Base-by-base conservation (phyloP, 208 protist species). In the Leishmania lainsoni region DNA sequence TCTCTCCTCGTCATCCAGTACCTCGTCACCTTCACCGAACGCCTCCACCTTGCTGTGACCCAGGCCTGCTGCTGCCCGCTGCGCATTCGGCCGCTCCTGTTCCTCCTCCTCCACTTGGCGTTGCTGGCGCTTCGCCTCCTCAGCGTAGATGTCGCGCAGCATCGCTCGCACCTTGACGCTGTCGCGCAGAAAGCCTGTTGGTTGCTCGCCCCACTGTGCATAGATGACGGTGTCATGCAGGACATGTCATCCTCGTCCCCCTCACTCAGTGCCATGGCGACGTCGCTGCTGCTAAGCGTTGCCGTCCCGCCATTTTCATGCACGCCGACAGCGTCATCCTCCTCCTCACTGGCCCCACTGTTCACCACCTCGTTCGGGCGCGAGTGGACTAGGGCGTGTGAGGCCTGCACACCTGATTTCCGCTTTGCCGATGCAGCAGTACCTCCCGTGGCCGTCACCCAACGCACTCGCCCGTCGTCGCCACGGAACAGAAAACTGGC, bases 401-500 rank as follows among this genome's bases (percentile, higher is more conserved):
- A 3, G 8, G 26, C 14, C 66, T 20, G 39, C 39, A 2, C 66
- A 29, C 66, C 39, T 26, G 39, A 10, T 42, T 22, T 71, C 45
- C 9, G 42, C 8, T 5, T 52, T 5, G 32, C 48, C 42, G 72
- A 20, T 14, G 72, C 72, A 32, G 63, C 59, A 52, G n/a, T 45
- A 45, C 14, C 35, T 45, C 45, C 59, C 32, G 48, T 35, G 29
- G 76, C 49, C 26, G 92, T 94, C 56, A 95, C 79, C 91, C 93
- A 94, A 22, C 90, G 85, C 54, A 86, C 83, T 22, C 74, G 76
- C 16, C 93, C 93, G 75, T 91, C 86, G 73, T 96, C 93, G 26
- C 93, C 91, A 45, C 87, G 80, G 35, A 94, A 75, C 76, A 94
- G 84, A 84, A 94, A 91, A 63, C 87, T 90, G n/a, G 80, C 22